Percentiles rank a stretch among this genome's conserved stretches.
Evolutionary conservation across 768 basidiomycete genomes (phyloP).

Genomic region (Suillus clintonianus): DNA sequence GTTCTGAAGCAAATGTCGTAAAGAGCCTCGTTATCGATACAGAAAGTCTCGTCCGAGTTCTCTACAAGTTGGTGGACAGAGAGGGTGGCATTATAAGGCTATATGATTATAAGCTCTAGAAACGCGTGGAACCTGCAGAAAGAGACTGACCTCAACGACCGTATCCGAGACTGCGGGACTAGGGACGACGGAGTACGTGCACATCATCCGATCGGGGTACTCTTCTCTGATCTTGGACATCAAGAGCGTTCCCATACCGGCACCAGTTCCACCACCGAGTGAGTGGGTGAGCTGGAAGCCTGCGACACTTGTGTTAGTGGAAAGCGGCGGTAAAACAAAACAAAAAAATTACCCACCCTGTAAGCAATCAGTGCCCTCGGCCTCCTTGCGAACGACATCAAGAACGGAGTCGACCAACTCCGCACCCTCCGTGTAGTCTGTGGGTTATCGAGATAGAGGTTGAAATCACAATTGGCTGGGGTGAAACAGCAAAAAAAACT

Average conservation of each 20-base stretch:
- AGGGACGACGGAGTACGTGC: conserved; percentile 98
- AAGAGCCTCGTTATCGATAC: conserved; percentile 98
- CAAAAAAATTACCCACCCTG: conserved; percentile 66
- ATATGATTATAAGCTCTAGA: conserved; percentile 6
- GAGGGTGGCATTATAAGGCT: conserved; percentile 98
- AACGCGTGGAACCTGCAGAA: background rate
- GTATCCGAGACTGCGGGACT: conserved; percentile 98
- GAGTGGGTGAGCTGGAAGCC: conserved; percentile 99
- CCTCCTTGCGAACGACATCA: conserved; percentile 98
- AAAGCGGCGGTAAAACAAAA: conserved; percentile 1
- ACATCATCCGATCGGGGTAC: conserved; percentile 99
- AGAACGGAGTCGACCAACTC: conserved; percentile 98
- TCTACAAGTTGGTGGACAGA: conserved; percentile 99
- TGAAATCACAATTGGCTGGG: background rate
- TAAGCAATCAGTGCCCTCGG: conserved; percentile 94
- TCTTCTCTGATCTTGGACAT: conserved; percentile 99
- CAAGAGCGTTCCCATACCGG: conserved; percentile 98
- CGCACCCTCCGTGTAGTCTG: conserved; percentile 91
- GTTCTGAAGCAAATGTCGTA: conserved; percentile 99
- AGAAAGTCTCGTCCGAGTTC: conserved; percentile 99
- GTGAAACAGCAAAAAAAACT: conserved; percentile 38
- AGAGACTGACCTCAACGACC: conserved; percentile 78
- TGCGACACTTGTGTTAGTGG: conserved; percentile 28
- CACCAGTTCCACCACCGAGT: conserved; percentile 98
- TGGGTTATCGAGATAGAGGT: background rate